Evolutionary conservation across 805 yeast genomes (phyloP).

Genomic region (Cyberlindnera galapagoensis): DNA sequence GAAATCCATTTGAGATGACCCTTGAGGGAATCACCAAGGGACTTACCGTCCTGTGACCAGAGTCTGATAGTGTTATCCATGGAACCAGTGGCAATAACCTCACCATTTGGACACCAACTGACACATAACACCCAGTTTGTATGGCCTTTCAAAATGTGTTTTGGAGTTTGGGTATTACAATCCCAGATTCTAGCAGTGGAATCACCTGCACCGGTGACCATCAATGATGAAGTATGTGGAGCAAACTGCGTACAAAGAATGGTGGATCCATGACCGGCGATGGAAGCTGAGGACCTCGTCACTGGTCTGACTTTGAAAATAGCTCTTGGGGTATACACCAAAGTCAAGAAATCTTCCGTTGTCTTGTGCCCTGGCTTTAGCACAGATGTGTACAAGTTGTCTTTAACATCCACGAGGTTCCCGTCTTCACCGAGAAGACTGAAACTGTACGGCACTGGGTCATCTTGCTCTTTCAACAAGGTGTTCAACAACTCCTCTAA

Average conservation of each 20-base stretch:
- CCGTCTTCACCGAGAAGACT: slow-evolving; percentile 50
- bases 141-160: slow-evolving; percentile 76
- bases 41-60: slow-evolving; percentile 78
- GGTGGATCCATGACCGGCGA: slow-evolving; percentile 93
- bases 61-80: slow-evolving; percentile 87
- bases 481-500: slow-evolving; percentile 84
- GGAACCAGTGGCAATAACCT: slow-evolving; percentile 87
- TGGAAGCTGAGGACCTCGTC: slow-evolving; percentile 85
- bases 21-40: slow-evolving; percentile 61
- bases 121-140: slow-evolving; percentile 91
- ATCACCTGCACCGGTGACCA: slow-evolving; percentile 97
- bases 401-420: slow-evolving; percentile 63
- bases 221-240: slow-evolving; percentile 74
- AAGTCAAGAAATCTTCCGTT: slow-evolving; percentile 87
- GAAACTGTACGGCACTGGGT: slow-evolving; percentile 83
- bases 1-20: slow-evolving; percentile 93
- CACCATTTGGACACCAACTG: slow-evolving; percentile 88
- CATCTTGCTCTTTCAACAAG: slow-evolving; percentile 56
- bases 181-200: slow-evolving; percentile 96
- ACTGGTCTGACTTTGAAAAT: slow-evolving; percentile 89
- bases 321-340: slow-evolving; percentile 91
- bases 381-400: slow-evolving; percentile 71
- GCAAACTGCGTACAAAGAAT: slow-evolving; percentile 91
- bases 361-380: slow-evolving; percentile 82
- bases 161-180: slow-evolving; percentile 89